A percentile compares a stretch with the other conserved stretches of the same genome.
Conservation (phyloP, 2,329 filamentous ascomycete species). For the Tolypocladium tropicale region DNA sequence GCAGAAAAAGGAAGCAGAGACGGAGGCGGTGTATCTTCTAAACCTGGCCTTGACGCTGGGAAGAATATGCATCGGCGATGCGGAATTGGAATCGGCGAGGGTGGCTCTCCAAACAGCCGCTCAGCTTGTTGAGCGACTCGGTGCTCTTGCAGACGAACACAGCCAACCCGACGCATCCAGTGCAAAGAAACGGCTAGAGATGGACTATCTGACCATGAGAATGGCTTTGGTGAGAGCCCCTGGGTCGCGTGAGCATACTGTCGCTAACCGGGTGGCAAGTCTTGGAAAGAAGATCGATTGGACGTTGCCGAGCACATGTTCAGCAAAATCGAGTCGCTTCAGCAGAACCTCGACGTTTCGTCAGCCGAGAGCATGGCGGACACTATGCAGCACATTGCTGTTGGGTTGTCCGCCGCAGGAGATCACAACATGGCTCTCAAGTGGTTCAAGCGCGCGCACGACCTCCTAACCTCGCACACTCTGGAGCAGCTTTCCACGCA, state of each 20-base stretch:
- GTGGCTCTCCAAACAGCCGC: slow-evolving; percentile 55
- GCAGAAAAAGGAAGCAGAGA: slow-evolving; percentile 13
- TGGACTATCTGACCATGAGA: slow-evolving; percentile 57
- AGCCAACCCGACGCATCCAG: not conserved
- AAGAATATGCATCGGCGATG: slow-evolving; percentile 35
- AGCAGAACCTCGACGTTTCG: slow-evolving; percentile 29
- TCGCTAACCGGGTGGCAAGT: slow-evolving; percentile 32
- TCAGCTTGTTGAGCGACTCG: slow-evolving; percentile 31
- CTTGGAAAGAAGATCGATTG: slow-evolving; percentile 62
- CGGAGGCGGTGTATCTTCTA: slow-evolving; percentile 45
- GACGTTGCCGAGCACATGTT: slow-evolving; percentile 76
- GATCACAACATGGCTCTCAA: slow-evolving; percentile 47
- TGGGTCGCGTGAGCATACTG: not conserved
- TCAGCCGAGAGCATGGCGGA: slow-evolving; percentile 55
- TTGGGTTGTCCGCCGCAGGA: slow-evolving; percentile 38
- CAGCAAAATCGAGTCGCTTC: slow-evolving; percentile 39
- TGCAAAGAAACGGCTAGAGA: slow-evolving; percentile 28
- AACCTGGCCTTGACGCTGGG: slow-evolving; percentile 60
- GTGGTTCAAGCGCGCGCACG: slow-evolving; percentile 65
- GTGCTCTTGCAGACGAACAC: not conserved
- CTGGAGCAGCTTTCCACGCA: slow-evolving; percentile 46
- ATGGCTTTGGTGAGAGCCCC: slow-evolving; percentile 48
- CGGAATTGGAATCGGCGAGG: slow-evolving; percentile 46
- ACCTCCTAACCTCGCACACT: slow-evolving; percentile 45
- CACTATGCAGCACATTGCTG: slow-evolving; percentile 63